Evolutionary conservation across 371 early-diverging fungal species (phyloP).

Genomic region (Lichtheimia hyalospora): DNA sequence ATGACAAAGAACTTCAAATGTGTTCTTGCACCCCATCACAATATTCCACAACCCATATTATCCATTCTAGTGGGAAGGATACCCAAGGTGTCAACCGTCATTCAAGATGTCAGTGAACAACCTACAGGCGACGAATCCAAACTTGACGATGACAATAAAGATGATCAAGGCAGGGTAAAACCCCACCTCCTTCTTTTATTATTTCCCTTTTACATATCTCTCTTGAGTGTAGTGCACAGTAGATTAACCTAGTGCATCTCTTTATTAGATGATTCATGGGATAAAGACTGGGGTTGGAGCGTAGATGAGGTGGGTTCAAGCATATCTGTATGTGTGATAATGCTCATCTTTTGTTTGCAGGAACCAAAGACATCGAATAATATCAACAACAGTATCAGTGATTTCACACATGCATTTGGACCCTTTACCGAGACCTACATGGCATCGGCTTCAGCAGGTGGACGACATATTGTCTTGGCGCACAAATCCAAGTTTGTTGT

Average conservation of each 20-base stretch:
- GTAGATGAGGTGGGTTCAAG: slow-evolving; percentile 32
- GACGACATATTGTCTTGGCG: slow-evolving; percentile 36
- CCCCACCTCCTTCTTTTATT: not conserved
- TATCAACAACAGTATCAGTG: slow-evolving; percentile 2
- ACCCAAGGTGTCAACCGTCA: slow-evolving; percentile 40
- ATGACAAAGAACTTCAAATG: slow-evolving; percentile 29
- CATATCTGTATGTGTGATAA: not conserved
- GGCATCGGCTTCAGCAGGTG: slow-evolving; percentile 39
- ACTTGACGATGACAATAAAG: slow-evolving; percentile 11
- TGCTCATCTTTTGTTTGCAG: not conserved
- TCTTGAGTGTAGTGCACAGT: not conserved
- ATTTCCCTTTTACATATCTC: not conserved
- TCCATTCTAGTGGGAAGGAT: slow-evolving; percentile 44
- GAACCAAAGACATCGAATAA: not conserved
- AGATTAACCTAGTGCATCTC: not conserved
- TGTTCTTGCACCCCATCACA: slow-evolving; percentile 35
- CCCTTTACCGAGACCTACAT: slow-evolving; percentile 30
- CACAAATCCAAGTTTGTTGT: slow-evolving; percentile 46
- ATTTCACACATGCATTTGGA: slow-evolving; percentile 7
- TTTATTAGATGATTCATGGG: slow-evolving; percentile 47
- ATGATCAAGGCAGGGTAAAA: slow-evolving; percentile 15
- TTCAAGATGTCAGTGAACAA: slow-evolving; percentile 40
- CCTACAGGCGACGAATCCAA: slow-evolving; percentile 15
- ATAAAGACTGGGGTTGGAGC: slow-evolving; percentile 45
- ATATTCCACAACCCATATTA: slow-evolving; percentile 44